phyloP scores from a whole-genome alignment of 2,329 filamentous ascomycete species.

The Colletotrichum graminicola region DNA sequence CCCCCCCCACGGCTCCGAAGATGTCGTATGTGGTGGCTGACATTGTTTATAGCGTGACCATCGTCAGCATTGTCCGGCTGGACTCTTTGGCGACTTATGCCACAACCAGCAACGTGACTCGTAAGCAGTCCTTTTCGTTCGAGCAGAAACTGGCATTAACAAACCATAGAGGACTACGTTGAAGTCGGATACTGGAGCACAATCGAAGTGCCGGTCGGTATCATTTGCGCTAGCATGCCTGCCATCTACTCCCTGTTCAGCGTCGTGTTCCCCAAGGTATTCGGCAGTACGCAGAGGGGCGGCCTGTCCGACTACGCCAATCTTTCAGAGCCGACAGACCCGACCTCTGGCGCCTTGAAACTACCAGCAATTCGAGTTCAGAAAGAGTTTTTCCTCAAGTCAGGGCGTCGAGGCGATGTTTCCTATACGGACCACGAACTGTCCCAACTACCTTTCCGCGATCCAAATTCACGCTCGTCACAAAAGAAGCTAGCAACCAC shows the following conservation, averaged over 20 bases:
- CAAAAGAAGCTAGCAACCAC: constrained; percentile 17
- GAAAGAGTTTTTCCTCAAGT: constrained; percentile 33
- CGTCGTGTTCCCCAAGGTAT: constrained; percentile 51
- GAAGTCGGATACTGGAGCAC: constrained; percentile 39
- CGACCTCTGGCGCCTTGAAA: constrained; percentile 9
- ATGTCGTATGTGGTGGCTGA: background rate
- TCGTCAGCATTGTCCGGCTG: constrained; percentile 51
- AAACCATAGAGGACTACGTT: constrained; percentile 48
- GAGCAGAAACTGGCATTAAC: constrained; percentile 47
- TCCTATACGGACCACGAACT: constrained; percentile 26
- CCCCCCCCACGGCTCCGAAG: background rate
- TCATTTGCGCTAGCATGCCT: constrained; percentile 41
- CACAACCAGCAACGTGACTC: constrained; percentile 44
- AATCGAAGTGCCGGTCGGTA: constrained; percentile 36
- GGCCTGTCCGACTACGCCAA: constrained; percentile 38
- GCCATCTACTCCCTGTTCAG: constrained; percentile 52
- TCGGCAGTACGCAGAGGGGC: constrained; percentile 45
- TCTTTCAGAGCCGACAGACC: constrained; percentile 15
- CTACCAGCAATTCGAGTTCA: constrained; percentile 23
- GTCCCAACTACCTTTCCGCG: background rate
- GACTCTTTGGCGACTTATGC: constrained; percentile 37
- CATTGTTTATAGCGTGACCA: constrained; percentile 47
- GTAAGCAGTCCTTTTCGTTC: background rate
- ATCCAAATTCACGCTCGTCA: constrained; percentile 14
- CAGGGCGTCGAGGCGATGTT: constrained; percentile 27